These are phyloP conservation scores for Cocos nucifera DNA, from an alignment of 176 grass and related monocot genomes.

Conservation along the genomic window DNA sequence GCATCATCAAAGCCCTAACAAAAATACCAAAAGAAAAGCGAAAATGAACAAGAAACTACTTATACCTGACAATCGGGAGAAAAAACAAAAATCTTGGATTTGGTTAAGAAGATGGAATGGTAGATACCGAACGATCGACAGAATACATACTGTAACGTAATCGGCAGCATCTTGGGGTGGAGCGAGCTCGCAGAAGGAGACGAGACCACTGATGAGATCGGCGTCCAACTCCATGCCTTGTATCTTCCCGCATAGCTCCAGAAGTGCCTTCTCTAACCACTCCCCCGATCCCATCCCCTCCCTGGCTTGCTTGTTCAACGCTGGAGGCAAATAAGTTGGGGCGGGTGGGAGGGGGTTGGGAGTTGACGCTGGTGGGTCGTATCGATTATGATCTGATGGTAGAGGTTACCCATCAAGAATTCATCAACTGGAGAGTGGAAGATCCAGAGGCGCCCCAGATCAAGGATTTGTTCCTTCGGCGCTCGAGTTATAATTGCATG, in stretches of 20 bases:
- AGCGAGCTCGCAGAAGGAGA: conserved; percentile 95
- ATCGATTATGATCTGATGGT: too few species aligned
- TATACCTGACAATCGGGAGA: background rate
- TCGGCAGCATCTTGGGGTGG: conserved; percentile 76
- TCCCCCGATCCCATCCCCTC: conserved; percentile 47
- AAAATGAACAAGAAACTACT: too few species aligned
- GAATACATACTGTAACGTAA: conserved; percentile 58
- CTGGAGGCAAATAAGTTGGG: conserved; percentile 1
- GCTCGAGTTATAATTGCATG: too few species aligned
- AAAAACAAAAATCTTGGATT: background rate
- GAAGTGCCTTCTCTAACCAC: conserved; percentile 57
- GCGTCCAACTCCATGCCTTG: conserved; percentile 50
- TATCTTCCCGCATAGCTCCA: conserved; percentile 39
- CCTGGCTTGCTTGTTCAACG: conserved; percentile 11
- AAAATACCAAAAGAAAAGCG: too few species aligned
- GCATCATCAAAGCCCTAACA: too few species aligned
- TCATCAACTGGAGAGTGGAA: too few species aligned
- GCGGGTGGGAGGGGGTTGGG: background rate
- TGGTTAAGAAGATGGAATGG: too few species aligned
- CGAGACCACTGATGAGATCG: conserved; percentile 86
- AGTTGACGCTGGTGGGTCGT: too few species aligned
- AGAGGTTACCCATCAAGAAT: too few species aligned
- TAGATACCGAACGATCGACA: background rate
- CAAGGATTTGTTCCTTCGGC: too few species aligned
- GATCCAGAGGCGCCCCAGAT: too few species aligned